phyloP scores from a whole-genome alignment of 2,329 filamentous ascomycete species.

The Fusarium sp. region DNA sequence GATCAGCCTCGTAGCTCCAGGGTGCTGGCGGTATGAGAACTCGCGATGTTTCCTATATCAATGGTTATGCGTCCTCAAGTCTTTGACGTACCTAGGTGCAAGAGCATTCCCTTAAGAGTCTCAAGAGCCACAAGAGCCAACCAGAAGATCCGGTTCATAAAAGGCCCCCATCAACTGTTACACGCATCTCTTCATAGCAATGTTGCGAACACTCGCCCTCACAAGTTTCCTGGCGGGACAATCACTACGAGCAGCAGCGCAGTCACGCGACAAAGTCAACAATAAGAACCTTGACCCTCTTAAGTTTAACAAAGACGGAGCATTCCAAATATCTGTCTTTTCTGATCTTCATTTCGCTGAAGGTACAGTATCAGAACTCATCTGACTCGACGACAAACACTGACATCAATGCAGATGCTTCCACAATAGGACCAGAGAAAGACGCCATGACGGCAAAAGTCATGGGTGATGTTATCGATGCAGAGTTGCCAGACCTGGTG shows the following conservation, averaged over 20 bases:
- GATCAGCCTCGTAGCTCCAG: not conserved
- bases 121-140: not conserved
- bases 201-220: slow-evolving; percentile 24
- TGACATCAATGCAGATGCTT: slow-evolving; percentile 27
- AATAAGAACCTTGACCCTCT: slow-evolving; percentile 34
- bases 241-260: slow-evolving; percentile 3
- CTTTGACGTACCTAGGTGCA: not conserved
- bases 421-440: slow-evolving; percentile 52
- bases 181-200: not conserved
- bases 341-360: slow-evolving; percentile 41
- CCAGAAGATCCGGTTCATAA: not conserved
- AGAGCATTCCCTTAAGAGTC: not conserved
- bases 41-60: not conserved
- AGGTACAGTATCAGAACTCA: not conserved
- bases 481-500: slow-evolving; percentile 64
- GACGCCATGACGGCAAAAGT: slow-evolving; percentile 55
- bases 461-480: slow-evolving; percentile 53
- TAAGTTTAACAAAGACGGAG: slow-evolving; percentile 26
- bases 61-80: not conserved
- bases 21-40: not conserved
- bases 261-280: slow-evolving; percentile 17
- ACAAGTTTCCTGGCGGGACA: slow-evolving; percentile 11
- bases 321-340: slow-evolving; percentile 38
- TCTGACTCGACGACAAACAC: rapidly evolving
- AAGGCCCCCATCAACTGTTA: not conserved